Evolutionary conservation across 768 basidiomycete genomes (phyloP).

Genomic region (Hemileccinum impolitum): DNA sequence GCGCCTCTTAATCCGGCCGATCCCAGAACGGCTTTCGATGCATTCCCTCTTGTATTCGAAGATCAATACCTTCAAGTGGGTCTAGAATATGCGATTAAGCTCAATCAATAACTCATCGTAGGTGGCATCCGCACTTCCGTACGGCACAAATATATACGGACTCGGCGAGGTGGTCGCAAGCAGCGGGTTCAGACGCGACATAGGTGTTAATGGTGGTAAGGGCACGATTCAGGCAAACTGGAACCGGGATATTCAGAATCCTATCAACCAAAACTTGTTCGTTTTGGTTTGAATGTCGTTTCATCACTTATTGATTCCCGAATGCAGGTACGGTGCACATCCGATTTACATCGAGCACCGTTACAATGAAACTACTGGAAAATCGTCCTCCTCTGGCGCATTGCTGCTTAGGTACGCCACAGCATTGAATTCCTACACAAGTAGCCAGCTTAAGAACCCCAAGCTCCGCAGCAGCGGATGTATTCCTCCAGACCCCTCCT

Average conservation of each 20-base stretch:
- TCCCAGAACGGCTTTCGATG: slow-evolving; percentile 52
- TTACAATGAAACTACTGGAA: slow-evolving; percentile 45
- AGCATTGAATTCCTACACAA: background rate
- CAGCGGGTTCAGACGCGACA: slow-evolving; percentile 62
- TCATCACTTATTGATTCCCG: background rate
- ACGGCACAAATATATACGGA: slow-evolving; percentile 69
- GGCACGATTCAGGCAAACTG: slow-evolving; percentile 66
- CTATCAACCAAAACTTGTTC: slow-evolving; percentile 62
- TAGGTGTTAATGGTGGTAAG: slow-evolving; percentile 43
- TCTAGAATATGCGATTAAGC: background rate
- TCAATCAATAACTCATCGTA: slow-evolving; percentile 12
- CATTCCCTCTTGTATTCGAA: slow-evolving; percentile 70
- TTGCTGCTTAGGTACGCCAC: slow-evolving; percentile 57
- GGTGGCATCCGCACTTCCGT: slow-evolving; percentile 64
- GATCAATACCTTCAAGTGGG: slow-evolving; percentile 70
- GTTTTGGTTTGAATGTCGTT: slow-evolving; percentile 3
- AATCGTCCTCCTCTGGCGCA: slow-evolving; percentile 65
- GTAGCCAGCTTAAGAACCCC: slow-evolving; percentile 4
- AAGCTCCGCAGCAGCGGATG: slow-evolving; percentile 66
- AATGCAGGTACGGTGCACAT: slow-evolving; percentile 60
- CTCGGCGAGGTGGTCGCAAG: slow-evolving; percentile 69
- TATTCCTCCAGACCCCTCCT: slow-evolving; percentile 59
- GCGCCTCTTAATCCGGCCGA: slow-evolving; percentile 47
- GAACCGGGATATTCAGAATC: slow-evolving; percentile 59
- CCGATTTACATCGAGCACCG: slow-evolving; percentile 71